These are phyloP conservation scores for Albizia julibrissin DNA, from an alignment of 306 rosid genomes.

Conservation along the genomic window DNA sequence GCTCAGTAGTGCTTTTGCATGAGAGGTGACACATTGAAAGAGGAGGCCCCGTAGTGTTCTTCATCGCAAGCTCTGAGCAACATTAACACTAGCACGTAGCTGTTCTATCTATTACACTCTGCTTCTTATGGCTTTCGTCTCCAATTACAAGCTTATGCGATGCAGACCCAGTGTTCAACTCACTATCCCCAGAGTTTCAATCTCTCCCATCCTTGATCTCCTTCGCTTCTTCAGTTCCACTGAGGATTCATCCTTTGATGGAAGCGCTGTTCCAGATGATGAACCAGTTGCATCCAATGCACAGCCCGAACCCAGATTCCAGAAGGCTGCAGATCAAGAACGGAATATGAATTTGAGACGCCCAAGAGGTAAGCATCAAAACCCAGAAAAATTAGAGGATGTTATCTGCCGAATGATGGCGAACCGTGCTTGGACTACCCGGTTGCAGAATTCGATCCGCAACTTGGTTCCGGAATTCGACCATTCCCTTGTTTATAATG, in stretches of 20 bases:
- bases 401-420: conserved; percentile 72
- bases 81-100: neutral
- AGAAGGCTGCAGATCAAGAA: conserved; percentile 13
- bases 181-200: conserved; percentile 33
- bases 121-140: conserved; percentile 50
- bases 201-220: conserved; percentile 22
- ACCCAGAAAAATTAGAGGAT: conserved; percentile 51
- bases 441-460: conserved; percentile 79
- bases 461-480: conserved; percentile 66
- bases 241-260: conserved; percentile 39
- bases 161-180: conserved; percentile 40
- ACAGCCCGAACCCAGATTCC: neutral
- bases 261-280: neutral
- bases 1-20: too few species aligned
- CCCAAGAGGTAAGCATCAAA: conserved; percentile 37
- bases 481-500: conserved; percentile 67
- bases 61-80: neutral
- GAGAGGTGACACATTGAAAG: too few species aligned
- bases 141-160: conserved; percentile 54
- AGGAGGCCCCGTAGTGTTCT: neutral
- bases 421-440: conserved; percentile 93
- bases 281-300: conserved; percentile 21
- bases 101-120: neutral
- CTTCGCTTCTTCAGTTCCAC: conserved; percentile 32
- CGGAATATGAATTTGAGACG: conserved; percentile 23